Evolutionary conservation across 768 basidiomycete species (phyloP), one percentile per base, ranked within the genome.

Genomic region (Obba rivulosa): DNA sequence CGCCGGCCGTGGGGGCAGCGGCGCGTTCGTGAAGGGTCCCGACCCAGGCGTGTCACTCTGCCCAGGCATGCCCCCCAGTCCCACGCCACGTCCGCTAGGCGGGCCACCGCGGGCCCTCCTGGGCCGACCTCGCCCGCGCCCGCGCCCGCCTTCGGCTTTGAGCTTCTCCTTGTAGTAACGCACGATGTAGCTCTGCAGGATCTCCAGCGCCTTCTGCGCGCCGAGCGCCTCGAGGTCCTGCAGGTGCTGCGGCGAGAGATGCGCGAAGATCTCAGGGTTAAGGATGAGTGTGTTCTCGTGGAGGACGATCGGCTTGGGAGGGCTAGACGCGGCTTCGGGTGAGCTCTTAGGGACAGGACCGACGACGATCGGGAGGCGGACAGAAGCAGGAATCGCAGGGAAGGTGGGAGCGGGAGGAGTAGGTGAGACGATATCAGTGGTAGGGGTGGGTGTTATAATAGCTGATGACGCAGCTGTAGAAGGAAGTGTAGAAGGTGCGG

Each of bases 211-310:
- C 55, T 85, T 82, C 62, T 85, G 79, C 0, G 90, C 87, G 2
- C 90, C 90, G 64, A 92, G 79, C 45, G 77, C 76, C 65, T 92
- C 87, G 22, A 94, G 69, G 39, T 86, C 83, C 48, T 75, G 77
- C 38, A 95, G 68, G 64, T 85, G 85, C 52, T 85, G 82, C 38
- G 75, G 70, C 3, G 85, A 80, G 11, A 95, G 75, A 46, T 83
- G 82, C 8, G 84, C 77, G 61, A 96, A 96, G 28, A 95, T 85
- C 18, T 77, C 75, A 2, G 93, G 93, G 58, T 90, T 87, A 34
- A 96, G 79, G 48, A 92, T 80, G 18, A 96, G 77, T 24, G 79
- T 85, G 45, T 89, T 84, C 55, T 92, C 84, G 53, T 94, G 90
- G 11, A 94, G 69, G 20, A 90, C 80, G 71, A 96, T 91, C 25